Evolutionary conservation across 305 asterid species (phyloP), one percentile per base, ranked within the genome.

Genomic region (Euphrasia arctica): DNA sequence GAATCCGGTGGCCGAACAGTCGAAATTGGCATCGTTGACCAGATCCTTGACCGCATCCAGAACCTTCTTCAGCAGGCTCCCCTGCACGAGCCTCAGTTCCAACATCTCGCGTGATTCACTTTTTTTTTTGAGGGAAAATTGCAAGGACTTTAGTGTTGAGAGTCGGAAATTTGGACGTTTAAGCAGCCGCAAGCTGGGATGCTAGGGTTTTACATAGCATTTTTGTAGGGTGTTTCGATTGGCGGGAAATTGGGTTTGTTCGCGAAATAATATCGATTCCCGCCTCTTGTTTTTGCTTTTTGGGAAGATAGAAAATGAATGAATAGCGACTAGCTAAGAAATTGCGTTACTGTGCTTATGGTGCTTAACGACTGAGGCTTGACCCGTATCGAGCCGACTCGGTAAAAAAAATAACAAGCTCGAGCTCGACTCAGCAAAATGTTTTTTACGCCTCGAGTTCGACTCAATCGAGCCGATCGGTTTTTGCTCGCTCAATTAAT

Each of bases 1-100:
- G 80, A 91, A 88, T 0, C 98, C 95, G 22, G 95, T 82, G 22
- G 96, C 87, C 12, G 96, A 86, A 66, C 96, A 91, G 58, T 91
- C 95, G 59, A 91, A 91, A 71, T 88, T 91, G 10, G 95, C 96
- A 68, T 91, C 94, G 70, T 68, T 88, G 6, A 91, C 93, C 70
- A 91, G 80, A 65, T 86, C 95, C 72, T 91, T 91, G 8, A 91
- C 64, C 49, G 97, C 75, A 31, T 91, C 96, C 58, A 88, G 65
- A 15, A 88, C 95, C 78, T 88, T 88, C 85, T 88, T 88, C 75
- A 91, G 62, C 63, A 88, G 59, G 59, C 93, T 86, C 36, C 97
- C 97, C 77, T 91, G 93, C 67, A 91, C 96, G 60, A 91, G 48
- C 64, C 97, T 79, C 9, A 91, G 80, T 64, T 91, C 97, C 86